Percentiles rank a stretch among this genome's conserved stretches.
Evolutionary conservation across 1,284 basidiomycete genomes (phyloP).

Genomic region (Sporisorium exsertum): DNA sequence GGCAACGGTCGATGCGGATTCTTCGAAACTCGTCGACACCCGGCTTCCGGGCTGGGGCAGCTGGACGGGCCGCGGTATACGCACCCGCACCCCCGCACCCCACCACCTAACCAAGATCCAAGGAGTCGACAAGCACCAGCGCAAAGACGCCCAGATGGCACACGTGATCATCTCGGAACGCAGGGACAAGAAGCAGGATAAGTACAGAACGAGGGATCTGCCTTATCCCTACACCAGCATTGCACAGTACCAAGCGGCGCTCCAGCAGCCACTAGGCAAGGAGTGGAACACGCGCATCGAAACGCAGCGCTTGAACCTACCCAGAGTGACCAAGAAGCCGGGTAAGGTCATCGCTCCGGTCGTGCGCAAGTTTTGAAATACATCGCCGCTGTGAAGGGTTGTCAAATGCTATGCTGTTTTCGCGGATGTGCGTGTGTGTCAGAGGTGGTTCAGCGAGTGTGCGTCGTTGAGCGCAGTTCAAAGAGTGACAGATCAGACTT

Average conservation of each 20-base stretch:
- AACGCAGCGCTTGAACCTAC: constrained; percentile 77
- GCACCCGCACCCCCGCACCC: constrained; percentile 45
- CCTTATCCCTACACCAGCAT: constrained; percentile 88
- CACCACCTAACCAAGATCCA: constrained; percentile 17
- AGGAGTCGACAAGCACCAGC: constrained; percentile 80
- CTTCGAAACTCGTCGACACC: constrained; percentile 83
- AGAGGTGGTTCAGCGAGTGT: too few relatives aligned
- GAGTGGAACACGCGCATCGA: constrained; percentile 95
- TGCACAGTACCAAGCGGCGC: constrained; percentile 86
- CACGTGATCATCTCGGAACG: constrained; percentile 95
- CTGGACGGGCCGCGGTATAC: constrained; percentile 85
- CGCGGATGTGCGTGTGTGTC: too few relatives aligned
- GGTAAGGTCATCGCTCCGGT: constrained; percentile 63
- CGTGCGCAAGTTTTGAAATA: constrained; percentile 29
- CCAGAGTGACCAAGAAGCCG: constrained; percentile 58
- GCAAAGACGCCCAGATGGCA: constrained; percentile 84
- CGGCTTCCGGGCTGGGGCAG: constrained; percentile 91
- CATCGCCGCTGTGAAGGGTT: too few relatives aligned
- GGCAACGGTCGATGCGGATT: constrained; percentile 82
- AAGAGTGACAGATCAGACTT: too few relatives aligned
- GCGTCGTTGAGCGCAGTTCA: too few relatives aligned
- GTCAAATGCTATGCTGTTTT: too few relatives aligned
- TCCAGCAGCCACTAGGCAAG: constrained; percentile 82
- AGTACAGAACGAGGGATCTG: constrained; percentile 87
- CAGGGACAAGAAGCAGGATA: constrained; percentile 89